A percentile compares a stretch with the other conserved stretches of the same genome.
Conservation (phyloP, 257 asterid genomes). For the Solanum virginianum region DNA sequence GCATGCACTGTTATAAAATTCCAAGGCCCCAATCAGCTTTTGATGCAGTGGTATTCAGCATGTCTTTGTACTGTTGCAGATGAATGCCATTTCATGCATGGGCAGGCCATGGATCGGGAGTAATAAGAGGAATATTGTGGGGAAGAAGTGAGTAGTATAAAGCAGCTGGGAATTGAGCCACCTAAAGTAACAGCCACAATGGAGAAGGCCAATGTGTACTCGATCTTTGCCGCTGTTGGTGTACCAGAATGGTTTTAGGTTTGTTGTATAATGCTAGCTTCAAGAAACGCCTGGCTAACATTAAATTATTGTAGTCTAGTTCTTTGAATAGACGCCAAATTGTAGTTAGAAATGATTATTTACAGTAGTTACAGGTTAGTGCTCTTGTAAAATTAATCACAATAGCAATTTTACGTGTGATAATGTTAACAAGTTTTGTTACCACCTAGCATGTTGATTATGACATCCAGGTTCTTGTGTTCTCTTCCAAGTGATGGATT, state of each 20-base stretch:
- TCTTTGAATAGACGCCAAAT: slow-evolving; percentile 12
- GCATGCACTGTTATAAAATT: not conserved
- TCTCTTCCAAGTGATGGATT: not conserved
- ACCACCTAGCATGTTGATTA: not conserved
- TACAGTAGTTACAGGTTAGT: slow-evolving; percentile 13
- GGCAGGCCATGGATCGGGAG: slow-evolving; percentile 55
- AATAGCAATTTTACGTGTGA: slow-evolving; percentile 15
- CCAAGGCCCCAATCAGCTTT: not conserved
- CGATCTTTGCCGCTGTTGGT: slow-evolving; percentile 12
- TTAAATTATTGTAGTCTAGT: slow-evolving; percentile 36
- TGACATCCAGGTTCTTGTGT: not conserved
- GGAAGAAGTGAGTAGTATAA: not conserved
- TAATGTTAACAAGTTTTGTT: slow-evolving; percentile 20
- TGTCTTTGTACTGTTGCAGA: slow-evolving; percentile 22
- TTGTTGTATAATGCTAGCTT: slow-evolving; percentile 40
- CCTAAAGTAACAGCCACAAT: not conserved
- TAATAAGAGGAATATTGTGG: slow-evolving; percentile 7
- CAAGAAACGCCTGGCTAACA: slow-evolving; percentile 9
- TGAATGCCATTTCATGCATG: slow-evolving; percentile 59
- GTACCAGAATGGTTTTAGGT: slow-evolving; percentile 20
- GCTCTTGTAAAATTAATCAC: slow-evolving; percentile 17
- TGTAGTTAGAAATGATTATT: slow-evolving; percentile 16
- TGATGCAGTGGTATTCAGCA: not conserved
- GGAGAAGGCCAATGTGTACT: not conserved
- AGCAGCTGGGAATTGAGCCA: not conserved